Conservation (phyloP, 352 stramenopile species). For the Globisporangium mamillatum region DNA sequence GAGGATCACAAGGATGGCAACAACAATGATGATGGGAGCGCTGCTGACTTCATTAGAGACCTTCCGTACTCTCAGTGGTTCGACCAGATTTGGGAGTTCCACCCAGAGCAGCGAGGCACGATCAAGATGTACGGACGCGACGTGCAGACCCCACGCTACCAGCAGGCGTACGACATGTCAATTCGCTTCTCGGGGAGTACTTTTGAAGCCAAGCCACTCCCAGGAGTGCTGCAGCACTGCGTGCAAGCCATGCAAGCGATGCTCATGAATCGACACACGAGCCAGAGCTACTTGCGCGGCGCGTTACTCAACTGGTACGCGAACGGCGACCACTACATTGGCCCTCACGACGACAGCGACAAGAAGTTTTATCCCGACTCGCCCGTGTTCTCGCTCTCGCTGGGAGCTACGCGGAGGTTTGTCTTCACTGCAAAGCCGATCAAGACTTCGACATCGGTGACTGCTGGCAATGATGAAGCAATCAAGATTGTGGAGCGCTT, state of each 20-base stretch:
- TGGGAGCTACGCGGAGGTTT: conserved; percentile 39
- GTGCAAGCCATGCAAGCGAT: conserved; percentile 46
- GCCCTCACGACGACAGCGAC: conserved; percentile 74
- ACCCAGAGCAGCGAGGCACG: conserved; percentile 53
- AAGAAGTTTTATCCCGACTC: conserved; percentile 34
- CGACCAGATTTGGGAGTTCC: conserved; percentile 49
- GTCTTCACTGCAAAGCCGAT: conserved; percentile 19
- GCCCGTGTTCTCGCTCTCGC: conserved; percentile 40
- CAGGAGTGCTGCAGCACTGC: conserved; percentile 31
- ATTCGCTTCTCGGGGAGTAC: conserved; percentile 64
- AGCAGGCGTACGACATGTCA: conserved; percentile 54
- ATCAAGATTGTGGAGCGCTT: conserved; percentile 5
- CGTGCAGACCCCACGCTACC: conserved; percentile 58
- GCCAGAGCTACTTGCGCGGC: conserved; percentile 31
- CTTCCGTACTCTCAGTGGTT: conserved; percentile 22
- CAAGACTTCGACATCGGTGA: background rate
- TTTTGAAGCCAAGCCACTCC: conserved; percentile 46
- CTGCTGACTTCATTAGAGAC: background rate
- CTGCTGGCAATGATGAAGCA: background rate
- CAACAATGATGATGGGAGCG: background rate
- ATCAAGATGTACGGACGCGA: conserved; percentile 72
- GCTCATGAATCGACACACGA: conserved; percentile 29
- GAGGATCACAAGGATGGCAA: background rate
- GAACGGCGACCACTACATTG: conserved; percentile 79
- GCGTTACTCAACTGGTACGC: conserved; percentile 86